phyloP scores from a whole-genome alignment of 2,329 filamentous ascomycete species.

The Cercospora sp. region DNA sequence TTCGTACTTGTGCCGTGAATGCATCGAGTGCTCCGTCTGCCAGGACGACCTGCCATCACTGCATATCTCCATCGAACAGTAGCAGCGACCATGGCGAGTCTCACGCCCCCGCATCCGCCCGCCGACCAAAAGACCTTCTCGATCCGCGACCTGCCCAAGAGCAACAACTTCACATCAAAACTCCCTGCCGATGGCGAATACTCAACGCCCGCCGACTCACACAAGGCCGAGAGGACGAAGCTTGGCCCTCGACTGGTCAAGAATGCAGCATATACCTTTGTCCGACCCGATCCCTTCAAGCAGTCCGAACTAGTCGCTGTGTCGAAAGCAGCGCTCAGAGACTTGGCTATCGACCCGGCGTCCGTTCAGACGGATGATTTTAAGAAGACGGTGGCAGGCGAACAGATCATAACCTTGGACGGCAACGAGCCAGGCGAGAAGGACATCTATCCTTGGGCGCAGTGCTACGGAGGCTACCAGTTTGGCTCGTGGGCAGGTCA shows the following conservation, averaged over 20 bases:
- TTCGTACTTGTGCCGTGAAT: conserved; percentile 17
- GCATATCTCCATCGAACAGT: conserved; percentile 28
- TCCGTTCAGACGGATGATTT: conserved; percentile 75
- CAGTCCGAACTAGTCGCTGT: conserved; percentile 78
- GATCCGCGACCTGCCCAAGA: conserved; percentile 60
- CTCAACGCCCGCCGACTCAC: conserved; percentile 77
- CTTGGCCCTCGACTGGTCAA: conserved; percentile 82
- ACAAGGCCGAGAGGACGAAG: conserved; percentile 73
- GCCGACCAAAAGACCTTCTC: conserved; percentile 37
- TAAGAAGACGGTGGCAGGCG: conserved; percentile 74
- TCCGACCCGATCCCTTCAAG: conserved; percentile 72
- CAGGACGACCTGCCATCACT: conserved; percentile 22
- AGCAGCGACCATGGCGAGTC: conserved; percentile 48
- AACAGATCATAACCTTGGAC: conserved; percentile 76
- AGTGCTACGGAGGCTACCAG: conserved; percentile 83
- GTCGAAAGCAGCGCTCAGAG: conserved; percentile 73
- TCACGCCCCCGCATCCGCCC: conserved; percentile 39
- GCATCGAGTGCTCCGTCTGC: conserved; percentile 23
- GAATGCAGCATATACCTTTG: conserved; percentile 84
- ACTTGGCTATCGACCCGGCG: conserved; percentile 71
- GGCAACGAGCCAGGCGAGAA: conserved; percentile 58
- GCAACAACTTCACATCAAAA: conserved; percentile 63
- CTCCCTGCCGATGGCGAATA: conserved; percentile 76
- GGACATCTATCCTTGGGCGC: conserved; percentile 92
- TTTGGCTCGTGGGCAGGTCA: conserved; percentile 90